These are phyloP conservation scores for Cicer chorassanicum DNA, from an alignment of 306 rosid genomes.

Conservation along the genomic window DNA sequence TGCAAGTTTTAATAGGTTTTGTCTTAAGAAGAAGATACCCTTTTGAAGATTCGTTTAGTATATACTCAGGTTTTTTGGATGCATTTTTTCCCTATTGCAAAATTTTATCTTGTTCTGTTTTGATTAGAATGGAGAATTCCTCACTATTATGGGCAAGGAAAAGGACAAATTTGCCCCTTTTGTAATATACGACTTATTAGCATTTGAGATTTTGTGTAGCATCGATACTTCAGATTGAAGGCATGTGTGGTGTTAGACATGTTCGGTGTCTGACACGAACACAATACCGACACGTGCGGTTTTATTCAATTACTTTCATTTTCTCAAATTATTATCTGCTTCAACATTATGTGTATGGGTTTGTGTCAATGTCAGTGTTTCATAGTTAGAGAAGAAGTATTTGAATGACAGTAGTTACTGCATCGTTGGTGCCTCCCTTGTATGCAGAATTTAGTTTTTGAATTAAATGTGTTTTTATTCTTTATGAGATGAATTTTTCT, in stretches of 20 bases:
- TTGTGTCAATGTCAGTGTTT: too few relatives aligned
- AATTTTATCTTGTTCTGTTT: constrained; percentile 27
- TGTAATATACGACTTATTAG: background rate
- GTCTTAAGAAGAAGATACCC: constrained; percentile 15
- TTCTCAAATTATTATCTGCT: too few relatives aligned
- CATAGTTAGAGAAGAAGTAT: background rate
- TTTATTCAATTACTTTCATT: too few relatives aligned
- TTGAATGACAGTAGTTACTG: background rate
- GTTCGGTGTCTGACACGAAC: too few relatives aligned
- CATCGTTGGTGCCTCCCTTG: constrained; percentile 10
- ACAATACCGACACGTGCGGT: too few relatives aligned
- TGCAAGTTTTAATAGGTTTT: background rate
- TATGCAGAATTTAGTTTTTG: constrained; percentile 9
- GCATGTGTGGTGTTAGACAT: too few relatives aligned
- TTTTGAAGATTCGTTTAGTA: constrained; percentile 31
- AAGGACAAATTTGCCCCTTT: background rate
- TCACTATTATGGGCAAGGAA: background rate
- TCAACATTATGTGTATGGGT: too few relatives aligned
- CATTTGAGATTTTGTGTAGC: background rate
- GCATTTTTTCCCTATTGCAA: background rate
- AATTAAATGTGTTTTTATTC: constrained; percentile 9
- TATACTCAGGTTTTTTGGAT: background rate
- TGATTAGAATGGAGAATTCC: background rate
- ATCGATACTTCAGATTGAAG: too few relatives aligned
- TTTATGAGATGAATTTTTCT: constrained; percentile 11